Conservation (phyloP, 257 asterid genomes). For the Osmanthus fragrans region DNA sequence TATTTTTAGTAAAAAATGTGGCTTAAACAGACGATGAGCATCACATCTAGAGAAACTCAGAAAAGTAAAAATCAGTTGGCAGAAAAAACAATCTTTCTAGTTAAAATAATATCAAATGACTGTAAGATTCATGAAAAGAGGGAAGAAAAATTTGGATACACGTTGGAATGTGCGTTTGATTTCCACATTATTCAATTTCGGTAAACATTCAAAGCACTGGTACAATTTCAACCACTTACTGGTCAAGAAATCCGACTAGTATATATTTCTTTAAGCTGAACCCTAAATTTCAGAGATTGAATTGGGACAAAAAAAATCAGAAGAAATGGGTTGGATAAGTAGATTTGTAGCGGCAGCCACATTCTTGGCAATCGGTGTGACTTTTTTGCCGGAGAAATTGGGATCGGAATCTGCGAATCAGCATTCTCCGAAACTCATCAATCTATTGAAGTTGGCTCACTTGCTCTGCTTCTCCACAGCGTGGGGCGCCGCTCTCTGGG, state of each 20-base stretch:
- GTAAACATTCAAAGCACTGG: not conserved
- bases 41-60: no score
- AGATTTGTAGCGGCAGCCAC: slow-evolving; percentile 74
- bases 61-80: not conserved
- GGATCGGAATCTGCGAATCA: slow-evolving; percentile 72
- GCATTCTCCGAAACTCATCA: slow-evolving; percentile 44
- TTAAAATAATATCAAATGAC: not conserved
- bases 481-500: slow-evolving; percentile 98
- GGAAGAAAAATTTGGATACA: not conserved
- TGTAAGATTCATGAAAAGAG: not conserved
- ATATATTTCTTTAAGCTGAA: no score
- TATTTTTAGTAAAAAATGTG: no score
- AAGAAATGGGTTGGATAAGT: slow-evolving; percentile 78
- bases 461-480: slow-evolving; percentile 93
- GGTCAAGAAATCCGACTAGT: not conserved
- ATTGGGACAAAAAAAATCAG: not conserved
- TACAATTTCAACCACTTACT: no score
- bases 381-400: slow-evolving; percentile 83
- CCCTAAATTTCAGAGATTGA: not conserved
- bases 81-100: not conserved
- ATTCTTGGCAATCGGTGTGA: slow-evolving; percentile 76
- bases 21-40: no score
- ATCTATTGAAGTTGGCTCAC: slow-evolving; percentile 70
- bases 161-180: not conserved
- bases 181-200: not conserved